Conservation (phyloP, 2,329 filamentous ascomycete species). For the Cytospora mali region DNA sequence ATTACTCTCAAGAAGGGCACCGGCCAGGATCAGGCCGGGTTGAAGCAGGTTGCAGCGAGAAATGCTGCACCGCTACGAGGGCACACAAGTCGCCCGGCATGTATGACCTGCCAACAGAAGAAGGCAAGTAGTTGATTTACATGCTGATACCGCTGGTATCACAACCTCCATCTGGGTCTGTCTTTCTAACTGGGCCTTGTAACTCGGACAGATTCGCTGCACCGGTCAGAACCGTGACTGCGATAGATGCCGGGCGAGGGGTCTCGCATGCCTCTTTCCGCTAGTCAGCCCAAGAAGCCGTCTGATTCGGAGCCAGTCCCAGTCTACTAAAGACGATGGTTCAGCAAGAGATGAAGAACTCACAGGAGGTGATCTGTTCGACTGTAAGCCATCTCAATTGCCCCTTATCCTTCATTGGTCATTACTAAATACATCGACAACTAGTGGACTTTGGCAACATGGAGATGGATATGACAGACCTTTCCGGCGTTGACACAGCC, state of each 20-base stretch:
- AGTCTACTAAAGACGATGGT: not conserved
- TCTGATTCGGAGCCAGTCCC: not conserved
- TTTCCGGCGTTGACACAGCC: not conserved
- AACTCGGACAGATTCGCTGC: slow-evolving; percentile 2
- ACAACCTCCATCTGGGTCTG: not conserved
- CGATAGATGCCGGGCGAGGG: slow-evolving; percentile 10
- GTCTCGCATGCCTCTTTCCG: not conserved
- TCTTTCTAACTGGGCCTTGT: not conserved
- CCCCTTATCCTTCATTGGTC: not conserved
- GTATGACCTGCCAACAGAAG: not conserved
- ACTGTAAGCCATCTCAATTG: not conserved
- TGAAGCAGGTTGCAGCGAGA: not conserved
- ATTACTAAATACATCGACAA: not conserved
- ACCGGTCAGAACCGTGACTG: slow-evolving; percentile 6
- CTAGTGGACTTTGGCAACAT: not conserved
- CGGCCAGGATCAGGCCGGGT: not conserved
- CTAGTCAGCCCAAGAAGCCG: not conserved
- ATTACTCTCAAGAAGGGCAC: not conserved
- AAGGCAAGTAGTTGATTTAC: not conserved
- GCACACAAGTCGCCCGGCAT: not conserved
- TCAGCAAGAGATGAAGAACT: not conserved
- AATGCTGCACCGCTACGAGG: not conserved
- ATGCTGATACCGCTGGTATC: not conserved
- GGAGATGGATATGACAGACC: not conserved
- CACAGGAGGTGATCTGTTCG: not conserved